These are phyloP conservation scores for Penicillium bovifimosum DNA, from an alignment of 495 filamentous ascomycete genomes.

Conservation along the genomic window DNA sequence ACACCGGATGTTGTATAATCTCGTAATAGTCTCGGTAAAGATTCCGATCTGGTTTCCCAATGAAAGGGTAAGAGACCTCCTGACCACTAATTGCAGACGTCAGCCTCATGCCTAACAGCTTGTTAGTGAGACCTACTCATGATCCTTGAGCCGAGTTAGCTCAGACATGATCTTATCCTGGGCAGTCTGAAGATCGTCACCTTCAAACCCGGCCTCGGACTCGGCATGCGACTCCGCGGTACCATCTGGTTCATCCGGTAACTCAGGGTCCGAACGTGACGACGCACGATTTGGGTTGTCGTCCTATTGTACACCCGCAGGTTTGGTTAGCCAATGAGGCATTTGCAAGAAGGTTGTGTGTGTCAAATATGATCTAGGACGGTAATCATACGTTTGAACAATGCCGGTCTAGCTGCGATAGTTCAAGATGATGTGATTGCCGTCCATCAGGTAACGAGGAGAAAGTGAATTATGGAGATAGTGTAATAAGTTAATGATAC, in stretches of 20 bases:
- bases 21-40: constrained; percentile 62
- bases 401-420: not conserved
- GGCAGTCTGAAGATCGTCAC: constrained; percentile 68
- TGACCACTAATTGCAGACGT: constrained; percentile 19
- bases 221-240: constrained; percentile 35
- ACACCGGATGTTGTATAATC: constrained; percentile 67
- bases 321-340: constrained; percentile 1
- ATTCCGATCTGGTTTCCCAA: constrained; percentile 30
- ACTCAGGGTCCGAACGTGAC: constrained; percentile 32
- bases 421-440: not conserved
- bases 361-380: not conserved
- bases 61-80: constrained; percentile 28
- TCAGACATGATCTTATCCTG: constrained; percentile 74
- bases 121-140: constrained; percentile 41
- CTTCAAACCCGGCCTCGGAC: constrained; percentile 50
- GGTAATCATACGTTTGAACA: not conserved
- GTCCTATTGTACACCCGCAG: constrained; percentile 11
- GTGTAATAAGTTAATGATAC: constrained; percentile 20
- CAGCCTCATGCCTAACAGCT: constrained; percentile 1
- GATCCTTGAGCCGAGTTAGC: constrained; percentile 57
- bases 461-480: not conserved
- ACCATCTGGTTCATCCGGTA: constrained; percentile 16
- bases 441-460: not conserved
- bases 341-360: not conserved
- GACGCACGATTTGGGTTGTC: constrained; percentile 27